Evolutionary conservation across 2,329 filamentous ascomycete species (phyloP).

Genomic region (Cadophora sp.): DNA sequence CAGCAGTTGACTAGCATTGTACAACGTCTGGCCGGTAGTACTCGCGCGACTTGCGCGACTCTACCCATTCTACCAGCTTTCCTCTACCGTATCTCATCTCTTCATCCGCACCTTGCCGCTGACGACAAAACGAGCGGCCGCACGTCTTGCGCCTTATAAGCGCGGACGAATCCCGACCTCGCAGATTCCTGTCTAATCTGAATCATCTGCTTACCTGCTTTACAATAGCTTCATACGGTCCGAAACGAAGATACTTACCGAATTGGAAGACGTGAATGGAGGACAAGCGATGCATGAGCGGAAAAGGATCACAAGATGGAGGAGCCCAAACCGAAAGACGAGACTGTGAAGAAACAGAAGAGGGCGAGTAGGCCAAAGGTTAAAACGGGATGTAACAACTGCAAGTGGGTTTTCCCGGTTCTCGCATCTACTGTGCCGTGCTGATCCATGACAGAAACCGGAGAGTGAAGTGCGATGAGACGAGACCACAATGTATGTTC

Average conservation of each 20-base stretch:
- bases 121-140: neutral
- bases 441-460: slow-evolving; percentile 53
- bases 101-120: neutral
- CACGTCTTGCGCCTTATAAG: neutral
- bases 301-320: slow-evolving; percentile 11
- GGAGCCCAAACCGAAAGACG: slow-evolving; percentile 8
- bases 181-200: neutral
- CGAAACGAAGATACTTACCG: neutral
- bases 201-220: slow-evolving; percentile 1
- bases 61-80: slow-evolving; percentile 1
- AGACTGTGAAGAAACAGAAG: slow-evolving; percentile 21
- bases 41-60: slow-evolving; percentile 13
- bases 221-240: neutral
- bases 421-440: slow-evolving; percentile 31
- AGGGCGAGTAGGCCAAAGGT: slow-evolving; percentile 56
- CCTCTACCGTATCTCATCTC: neutral
- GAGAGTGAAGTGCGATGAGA: slow-evolving; percentile 72
- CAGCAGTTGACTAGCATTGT: slow-evolving; percentile 5
- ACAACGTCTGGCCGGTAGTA: slow-evolving; percentile 7
- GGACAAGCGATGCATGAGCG: slow-evolving; percentile 14
- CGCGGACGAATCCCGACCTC: neutral
- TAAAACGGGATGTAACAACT: slow-evolving; percentile 70
- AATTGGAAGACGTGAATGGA: neutral
- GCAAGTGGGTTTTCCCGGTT: slow-evolving; percentile 60
- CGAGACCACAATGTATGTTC: slow-evolving; percentile 60